Percentiles rank a stretch among this genome's conserved stretches.
Conservation (phyloP, 176 grass and related monocot genomes). For the Themeda triandra region DNA sequence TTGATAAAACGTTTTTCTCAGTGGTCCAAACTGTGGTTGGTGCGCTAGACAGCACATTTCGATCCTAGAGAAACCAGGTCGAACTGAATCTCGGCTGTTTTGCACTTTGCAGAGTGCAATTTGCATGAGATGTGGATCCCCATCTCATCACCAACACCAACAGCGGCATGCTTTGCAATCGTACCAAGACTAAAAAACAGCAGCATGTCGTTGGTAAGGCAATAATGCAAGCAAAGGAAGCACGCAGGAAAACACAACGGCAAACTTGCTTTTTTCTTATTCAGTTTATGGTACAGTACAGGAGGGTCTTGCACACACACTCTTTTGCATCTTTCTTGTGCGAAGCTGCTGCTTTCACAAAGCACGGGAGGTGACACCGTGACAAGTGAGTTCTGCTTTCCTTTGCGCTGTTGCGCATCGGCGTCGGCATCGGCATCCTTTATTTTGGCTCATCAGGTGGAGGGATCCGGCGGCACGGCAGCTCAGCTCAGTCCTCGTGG, state of each 20-base stretch:
- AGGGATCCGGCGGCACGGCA: background rate
- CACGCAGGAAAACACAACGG: background rate
- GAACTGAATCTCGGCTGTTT: background rate
- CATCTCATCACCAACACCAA: background rate
- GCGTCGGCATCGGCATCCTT: background rate
- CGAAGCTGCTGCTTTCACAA: background rate
- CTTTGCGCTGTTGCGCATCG: background rate
- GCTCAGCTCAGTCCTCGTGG: constrained; percentile 49
- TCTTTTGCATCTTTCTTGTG: background rate
- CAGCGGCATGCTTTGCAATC: background rate
- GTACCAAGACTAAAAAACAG: background rate
- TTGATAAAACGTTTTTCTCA: background rate
- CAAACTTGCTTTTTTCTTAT: background rate
- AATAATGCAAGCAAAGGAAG: background rate
- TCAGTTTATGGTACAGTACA: background rate
- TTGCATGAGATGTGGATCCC: background rate
- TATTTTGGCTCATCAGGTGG: background rate
- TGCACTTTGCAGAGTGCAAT: background rate
- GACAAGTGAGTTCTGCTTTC: background rate
- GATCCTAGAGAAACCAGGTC: background rate
- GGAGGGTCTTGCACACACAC: background rate
- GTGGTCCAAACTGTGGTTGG: background rate
- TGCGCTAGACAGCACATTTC: constrained; percentile 19
- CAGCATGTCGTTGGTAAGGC: background rate
- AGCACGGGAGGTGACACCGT: background rate